These are phyloP conservation scores for Neonectria magnoliae DNA, from an alignment of 2,329 filamentous ascomycete genomes.

Conservation along the genomic window DNA sequence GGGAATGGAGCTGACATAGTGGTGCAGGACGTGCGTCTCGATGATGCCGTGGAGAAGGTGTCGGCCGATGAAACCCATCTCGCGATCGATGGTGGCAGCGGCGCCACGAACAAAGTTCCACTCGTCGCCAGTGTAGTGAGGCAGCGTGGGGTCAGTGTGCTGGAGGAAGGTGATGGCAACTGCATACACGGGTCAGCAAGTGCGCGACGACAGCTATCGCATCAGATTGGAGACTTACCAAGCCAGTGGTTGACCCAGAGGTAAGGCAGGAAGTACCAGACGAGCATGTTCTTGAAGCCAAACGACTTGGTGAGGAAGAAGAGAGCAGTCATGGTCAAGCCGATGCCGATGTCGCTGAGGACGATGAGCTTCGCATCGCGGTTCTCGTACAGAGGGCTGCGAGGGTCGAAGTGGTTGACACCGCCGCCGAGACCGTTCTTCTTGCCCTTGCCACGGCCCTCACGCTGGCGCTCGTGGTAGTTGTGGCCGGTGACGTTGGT, in stretches of 20 bases:
- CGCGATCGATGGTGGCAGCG: slow-evolving; percentile 94
- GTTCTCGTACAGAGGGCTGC: slow-evolving; percentile 89
- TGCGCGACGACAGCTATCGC: background rate
- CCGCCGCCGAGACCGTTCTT: slow-evolving; percentile 80
- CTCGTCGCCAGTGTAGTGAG: slow-evolving; percentile 85
- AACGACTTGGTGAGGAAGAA: slow-evolving; percentile 78
- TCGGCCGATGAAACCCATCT: slow-evolving; percentile 95
- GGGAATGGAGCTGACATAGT: slow-evolving; percentile 95
- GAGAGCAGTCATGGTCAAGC: slow-evolving; percentile 69
- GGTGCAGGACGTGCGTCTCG: slow-evolving; percentile 97
- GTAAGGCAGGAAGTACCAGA: slow-evolving; percentile 97
- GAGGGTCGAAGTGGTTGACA: slow-evolving; percentile 95
- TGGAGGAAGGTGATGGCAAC: slow-evolving; percentile 98
- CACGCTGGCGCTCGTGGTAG: slow-evolving; percentile 87
- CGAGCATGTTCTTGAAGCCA: slow-evolving; percentile 85
- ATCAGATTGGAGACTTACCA: slow-evolving; percentile 65
- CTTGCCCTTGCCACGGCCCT: slow-evolving; percentile 95
- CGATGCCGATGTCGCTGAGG: slow-evolving; percentile 85
- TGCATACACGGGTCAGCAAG: slow-evolving; percentile 53
- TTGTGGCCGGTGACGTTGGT: slow-evolving; percentile 97
- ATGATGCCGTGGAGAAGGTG: slow-evolving; percentile 94
- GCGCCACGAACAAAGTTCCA: slow-evolving; percentile 97
- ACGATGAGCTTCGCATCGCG: slow-evolving; percentile 89
- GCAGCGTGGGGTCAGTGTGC: slow-evolving; percentile 93
- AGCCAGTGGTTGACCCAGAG: slow-evolving; percentile 99